A percentile compares a stretch with the other conserved stretches of the same genome.
Evolutionary conservation across 495 filamentous ascomycete species (phyloP).

Genomic region (Penicillium cinerascens): DNA sequence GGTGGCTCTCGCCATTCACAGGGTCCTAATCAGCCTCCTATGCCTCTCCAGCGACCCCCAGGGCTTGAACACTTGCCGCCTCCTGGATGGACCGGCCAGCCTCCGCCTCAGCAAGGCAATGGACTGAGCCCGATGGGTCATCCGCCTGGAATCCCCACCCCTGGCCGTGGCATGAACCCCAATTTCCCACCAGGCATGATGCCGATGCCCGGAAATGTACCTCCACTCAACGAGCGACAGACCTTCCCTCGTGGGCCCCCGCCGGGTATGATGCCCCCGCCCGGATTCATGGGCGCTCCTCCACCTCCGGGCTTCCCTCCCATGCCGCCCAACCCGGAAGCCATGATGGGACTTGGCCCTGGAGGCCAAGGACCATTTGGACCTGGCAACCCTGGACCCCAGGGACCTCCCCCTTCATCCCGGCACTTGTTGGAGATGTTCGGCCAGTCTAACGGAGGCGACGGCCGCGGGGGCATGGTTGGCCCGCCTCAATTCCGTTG

Average conservation of each 20-base stretch:
- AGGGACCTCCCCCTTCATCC: slow-evolving; percentile 43
- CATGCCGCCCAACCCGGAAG: slow-evolving; percentile 44
- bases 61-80: slow-evolving; percentile 48
- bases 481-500: slow-evolving; percentile 41
- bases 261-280: slow-evolving; percentile 51
- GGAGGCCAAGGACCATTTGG: slow-evolving; percentile 37
- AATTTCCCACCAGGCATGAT: slow-evolving; percentile 45
- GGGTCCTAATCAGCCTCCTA: slow-evolving; percentile 32
- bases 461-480: slow-evolving; percentile 40
- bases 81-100: slow-evolving; percentile 39
- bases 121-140: slow-evolving; percentile 41
- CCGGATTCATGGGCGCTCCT: slow-evolving; percentile 48
- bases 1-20: slow-evolving; percentile 35
- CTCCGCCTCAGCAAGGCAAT: slow-evolving; percentile 37
- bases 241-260: slow-evolving; percentile 42
- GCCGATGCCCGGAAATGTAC: slow-evolving; percentile 38
- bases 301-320: slow-evolving; percentile 46
- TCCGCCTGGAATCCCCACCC: slow-evolving; percentile 45
- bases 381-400: slow-evolving; percentile 35
- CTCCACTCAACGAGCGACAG: slow-evolving; percentile 37
- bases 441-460: slow-evolving; percentile 38
- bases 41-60: slow-evolving; percentile 46
- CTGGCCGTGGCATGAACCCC: slow-evolving; percentile 38
- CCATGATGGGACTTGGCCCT: slow-evolving; percentile 38
- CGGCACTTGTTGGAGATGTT: slow-evolving; percentile 47